phyloP scores from a whole-genome alignment of 768 basidiomycete genomes.

The Mycena amicta region DNA sequence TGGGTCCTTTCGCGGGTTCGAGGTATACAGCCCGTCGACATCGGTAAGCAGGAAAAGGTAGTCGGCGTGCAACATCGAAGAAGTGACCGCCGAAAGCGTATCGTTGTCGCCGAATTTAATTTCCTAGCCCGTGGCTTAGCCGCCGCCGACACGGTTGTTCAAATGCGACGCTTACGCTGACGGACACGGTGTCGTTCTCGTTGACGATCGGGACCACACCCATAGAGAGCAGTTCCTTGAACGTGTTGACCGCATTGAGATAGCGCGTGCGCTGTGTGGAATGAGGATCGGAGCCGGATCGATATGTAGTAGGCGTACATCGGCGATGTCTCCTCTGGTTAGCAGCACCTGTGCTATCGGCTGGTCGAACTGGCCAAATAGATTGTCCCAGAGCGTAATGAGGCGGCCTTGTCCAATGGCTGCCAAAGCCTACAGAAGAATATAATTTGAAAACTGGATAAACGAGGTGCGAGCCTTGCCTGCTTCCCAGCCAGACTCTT shows the following conservation, averaged over 20 bases:
- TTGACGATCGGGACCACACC: slow-evolving; percentile 98
- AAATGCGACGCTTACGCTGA: slow-evolving; percentile 68
- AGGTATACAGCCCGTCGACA: slow-evolving; percentile 93
- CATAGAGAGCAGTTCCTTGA: slow-evolving; percentile 88
- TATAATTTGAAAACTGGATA: not conserved
- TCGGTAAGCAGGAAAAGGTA: slow-evolving; percentile 97
- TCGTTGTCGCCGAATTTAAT: slow-evolving; percentile 99
- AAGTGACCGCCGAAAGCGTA: slow-evolving; percentile 94
- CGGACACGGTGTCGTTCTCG: slow-evolving; percentile 98
- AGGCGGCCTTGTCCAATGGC: slow-evolving; percentile 96
- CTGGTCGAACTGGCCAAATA: slow-evolving; percentile 91
- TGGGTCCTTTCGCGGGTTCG: slow-evolving; percentile 92
- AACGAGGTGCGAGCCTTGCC: slow-evolving; percentile 45
- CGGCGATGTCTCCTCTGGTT: slow-evolving; percentile 95
- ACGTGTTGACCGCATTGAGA: slow-evolving; percentile 93
- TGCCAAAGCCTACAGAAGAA: slow-evolving; percentile 77
- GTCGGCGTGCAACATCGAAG: slow-evolving; percentile 97
- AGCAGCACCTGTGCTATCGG: slow-evolving; percentile 95
- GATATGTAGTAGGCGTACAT: slow-evolving; percentile 53
- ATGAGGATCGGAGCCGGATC: not conserved
- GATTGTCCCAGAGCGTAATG: slow-evolving; percentile 95
- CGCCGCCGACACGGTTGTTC: not conserved
- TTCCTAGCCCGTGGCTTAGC: slow-evolving; percentile 57
- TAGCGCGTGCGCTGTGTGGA: slow-evolving; percentile 81
- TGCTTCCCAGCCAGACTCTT: slow-evolving; percentile 91